phyloP scores from a whole-genome alignment of 768 basidiomycete genomes.

The Dioszegia hungarica region DNA sequence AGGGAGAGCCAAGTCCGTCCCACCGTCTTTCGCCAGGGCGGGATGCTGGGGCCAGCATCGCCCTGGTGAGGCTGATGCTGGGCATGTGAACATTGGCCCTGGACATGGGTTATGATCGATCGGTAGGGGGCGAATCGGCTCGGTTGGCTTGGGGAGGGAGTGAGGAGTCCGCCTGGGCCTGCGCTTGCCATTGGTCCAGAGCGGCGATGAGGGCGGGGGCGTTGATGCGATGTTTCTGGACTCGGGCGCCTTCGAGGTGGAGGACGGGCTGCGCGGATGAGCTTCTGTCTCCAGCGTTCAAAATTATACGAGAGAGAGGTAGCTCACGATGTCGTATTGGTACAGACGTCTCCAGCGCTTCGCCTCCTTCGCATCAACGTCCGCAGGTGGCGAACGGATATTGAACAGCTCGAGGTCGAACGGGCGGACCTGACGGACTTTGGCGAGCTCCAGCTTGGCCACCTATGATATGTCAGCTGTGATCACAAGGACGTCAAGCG shows the following conservation, averaged over 20 bases:
- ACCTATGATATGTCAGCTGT: conserved; percentile 20
- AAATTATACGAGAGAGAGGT: background rate
- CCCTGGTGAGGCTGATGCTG: no score
- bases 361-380: conserved; percentile 28
- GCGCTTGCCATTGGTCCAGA: conserved; percentile 34
- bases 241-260: conserved; percentile 34
- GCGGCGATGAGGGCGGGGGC: conserved; percentile 18
- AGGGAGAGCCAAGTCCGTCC: conserved; percentile 27
- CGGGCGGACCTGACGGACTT: conserved; percentile 32
- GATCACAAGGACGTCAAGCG: background rate
- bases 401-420: conserved; percentile 42
- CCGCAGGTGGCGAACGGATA: conserved; percentile 41
- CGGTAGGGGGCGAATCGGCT: conserved; percentile 15
- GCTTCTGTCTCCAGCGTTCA: background rate
- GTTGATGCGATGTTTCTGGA: conserved; percentile 46
- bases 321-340: conserved; percentile 46
- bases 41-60: background rate
- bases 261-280: conserved; percentile 38
- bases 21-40: conserved; percentile 27
- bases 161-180: background rate
- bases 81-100: no score
- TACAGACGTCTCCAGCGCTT: conserved; percentile 43
- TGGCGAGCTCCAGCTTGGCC: conserved; percentile 37
- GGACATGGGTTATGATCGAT: conserved; percentile 13
- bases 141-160: background rate